Evolutionary conservation across 768 basidiomycete species (phyloP).

Genomic region (Auricularia cornea): DNA sequence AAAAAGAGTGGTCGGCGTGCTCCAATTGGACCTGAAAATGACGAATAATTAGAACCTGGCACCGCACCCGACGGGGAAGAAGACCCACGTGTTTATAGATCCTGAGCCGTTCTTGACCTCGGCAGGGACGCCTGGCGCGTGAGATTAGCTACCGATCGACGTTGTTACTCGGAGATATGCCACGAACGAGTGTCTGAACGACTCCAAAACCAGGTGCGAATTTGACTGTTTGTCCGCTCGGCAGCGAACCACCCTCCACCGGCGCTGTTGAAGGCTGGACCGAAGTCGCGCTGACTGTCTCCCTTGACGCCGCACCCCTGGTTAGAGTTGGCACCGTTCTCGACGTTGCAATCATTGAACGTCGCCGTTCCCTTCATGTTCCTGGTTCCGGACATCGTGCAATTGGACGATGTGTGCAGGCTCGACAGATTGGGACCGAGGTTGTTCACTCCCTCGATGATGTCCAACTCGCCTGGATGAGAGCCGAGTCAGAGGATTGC

Average conservation of each 20-base stretch:
- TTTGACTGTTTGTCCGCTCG: conserved; percentile 46
- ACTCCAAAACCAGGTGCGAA: conserved; percentile 70
- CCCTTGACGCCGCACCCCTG: background rate
- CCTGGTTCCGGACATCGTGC: background rate
- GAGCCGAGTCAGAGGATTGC: background rate
- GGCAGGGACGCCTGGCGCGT: background rate
- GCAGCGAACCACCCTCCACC: background rate
- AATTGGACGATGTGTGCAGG: background rate
- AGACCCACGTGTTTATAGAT: conserved; percentile 33
- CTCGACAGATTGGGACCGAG: background rate
- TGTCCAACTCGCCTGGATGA: conserved; percentile 13
- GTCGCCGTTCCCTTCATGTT: background rate
- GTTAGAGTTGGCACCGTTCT: background rate
- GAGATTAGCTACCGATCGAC: no score
- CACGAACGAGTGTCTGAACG: conserved; percentile 16
- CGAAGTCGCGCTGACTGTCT: background rate
- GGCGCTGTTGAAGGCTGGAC: background rate
- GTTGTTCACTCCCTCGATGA: conserved; percentile 11
- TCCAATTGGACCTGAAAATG: conserved; percentile 1
- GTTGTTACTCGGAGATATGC: no score
- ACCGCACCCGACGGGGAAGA: background rate
- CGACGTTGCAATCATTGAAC: background rate
- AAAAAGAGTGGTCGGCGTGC: conserved; percentile 11
- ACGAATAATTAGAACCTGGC: no score
- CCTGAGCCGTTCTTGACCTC: conserved; percentile 21